Base-by-base conservation (phyloP, 2,329 filamentous ascomycete genomes). In the Colletotrichum orbiculare region DNA sequence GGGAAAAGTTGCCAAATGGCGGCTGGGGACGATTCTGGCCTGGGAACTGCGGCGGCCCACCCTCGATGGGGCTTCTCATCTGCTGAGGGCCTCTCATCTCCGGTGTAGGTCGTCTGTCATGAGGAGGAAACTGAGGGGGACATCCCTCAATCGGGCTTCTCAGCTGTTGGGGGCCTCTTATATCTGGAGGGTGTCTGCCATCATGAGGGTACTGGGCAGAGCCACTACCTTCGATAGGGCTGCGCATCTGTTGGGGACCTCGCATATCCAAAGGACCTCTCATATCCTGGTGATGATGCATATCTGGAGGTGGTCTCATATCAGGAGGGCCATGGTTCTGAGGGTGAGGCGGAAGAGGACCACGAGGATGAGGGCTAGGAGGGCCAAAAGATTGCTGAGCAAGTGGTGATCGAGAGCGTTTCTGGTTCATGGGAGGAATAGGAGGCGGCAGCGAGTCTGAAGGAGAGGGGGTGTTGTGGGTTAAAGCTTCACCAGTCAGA, bases 401-500 rank as follows among this genome's bases (percentile, higher is more conserved):
- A 68, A 82, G 72, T 3, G 83, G 82, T 42, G 83, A 83, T 69
- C 76, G 78, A 43, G 83, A 81, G 64, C 77, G 79, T 66, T 79
- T 73, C 57, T 78, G 77, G 41, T 74, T 73, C 33, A 80, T 75
- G 49, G 77, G 74, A 70, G 78, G 77, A 60, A 79, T 75, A 8
- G 78, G 77, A n/a, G 79, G 75, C 25, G 80, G 78, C 25, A 81
- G 73, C 46, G 76, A 78, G 52, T 78, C 76, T 48, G 77, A 76
- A 37, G 70, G 73, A 47, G 76, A 69, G 56, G 73, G 75, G 67
- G 75, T 73, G 62, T 76, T 73, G 61, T 66, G 73, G 68, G 73
- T 83, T 74, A 85, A 71, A 81, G 74, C 84, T 84, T 87, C 81
- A 80, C 78, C 83, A 78, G 82, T 82, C 71, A 80, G 78, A 75